phyloP scores from a whole-genome alignment of 129 eudicot species.

The Flaveria trinervia region DNA sequence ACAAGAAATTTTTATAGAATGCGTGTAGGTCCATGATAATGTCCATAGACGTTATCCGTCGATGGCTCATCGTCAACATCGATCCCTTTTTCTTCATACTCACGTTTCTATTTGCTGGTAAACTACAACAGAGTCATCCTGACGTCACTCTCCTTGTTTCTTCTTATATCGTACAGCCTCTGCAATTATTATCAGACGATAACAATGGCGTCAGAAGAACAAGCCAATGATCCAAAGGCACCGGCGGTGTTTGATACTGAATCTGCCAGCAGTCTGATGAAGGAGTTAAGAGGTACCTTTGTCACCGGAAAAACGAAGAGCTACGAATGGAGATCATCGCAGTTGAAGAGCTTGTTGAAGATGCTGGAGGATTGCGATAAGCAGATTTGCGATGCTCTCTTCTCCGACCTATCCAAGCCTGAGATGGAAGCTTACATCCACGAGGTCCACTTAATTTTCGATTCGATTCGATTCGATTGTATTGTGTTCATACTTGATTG shows the following conservation, averaged over 20 bases:
- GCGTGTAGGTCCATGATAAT: conserved; percentile 17
- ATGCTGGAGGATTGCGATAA: conserved; percentile 47
- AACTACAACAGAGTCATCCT: conserved; percentile 17
- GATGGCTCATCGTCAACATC: conserved; percentile 8
- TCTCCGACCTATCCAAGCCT: conserved; percentile 68
- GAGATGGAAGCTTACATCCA: conserved; percentile 64
- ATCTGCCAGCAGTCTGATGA: conserved; percentile 36
- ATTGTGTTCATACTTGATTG: conserved; percentile 17
- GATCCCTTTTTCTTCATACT: background rate
- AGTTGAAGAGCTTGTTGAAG: conserved; percentile 61
- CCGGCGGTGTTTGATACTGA: conserved; percentile 38
- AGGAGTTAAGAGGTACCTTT: conserved; percentile 55
- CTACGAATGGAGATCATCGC: conserved; percentile 74
- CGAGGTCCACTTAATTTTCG: conserved; percentile 47
- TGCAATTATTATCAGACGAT: background rate
- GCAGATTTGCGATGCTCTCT: conserved; percentile 64
- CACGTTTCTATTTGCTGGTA: conserved; percentile 22
- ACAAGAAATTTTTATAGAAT: background rate
- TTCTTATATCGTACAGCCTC: background rate
- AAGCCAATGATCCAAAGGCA: conserved; percentile 12
- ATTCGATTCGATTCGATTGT: background rate
- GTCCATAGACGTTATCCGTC: conserved; percentile 11
- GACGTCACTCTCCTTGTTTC: conserved; percentile 21
- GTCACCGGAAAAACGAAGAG: conserved; percentile 59
- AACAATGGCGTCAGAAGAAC: conserved; percentile 30